phyloP scores from a whole-genome alignment of 1,284 basidiomycete species.

The Ceratobasidium sp. region DNA sequence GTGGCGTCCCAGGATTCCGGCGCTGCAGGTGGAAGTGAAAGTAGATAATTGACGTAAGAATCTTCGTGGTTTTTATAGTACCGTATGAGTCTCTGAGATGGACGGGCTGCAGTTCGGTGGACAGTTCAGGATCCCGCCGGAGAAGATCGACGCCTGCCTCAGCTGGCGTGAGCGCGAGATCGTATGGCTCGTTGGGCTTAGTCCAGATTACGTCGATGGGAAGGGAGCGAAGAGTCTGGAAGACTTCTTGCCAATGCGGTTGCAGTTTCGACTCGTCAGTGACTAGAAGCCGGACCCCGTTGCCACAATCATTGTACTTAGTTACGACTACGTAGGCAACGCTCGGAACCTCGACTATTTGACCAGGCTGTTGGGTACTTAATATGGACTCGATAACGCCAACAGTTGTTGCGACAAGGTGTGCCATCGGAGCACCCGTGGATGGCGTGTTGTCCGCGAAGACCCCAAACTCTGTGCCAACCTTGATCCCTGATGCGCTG shows the following conservation, averaged over 20 bases:
- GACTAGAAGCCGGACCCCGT: slow-evolving; percentile 19
- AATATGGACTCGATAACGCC: not conserved
- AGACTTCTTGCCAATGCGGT: slow-evolving; percentile 4
- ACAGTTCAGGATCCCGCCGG: not conserved
- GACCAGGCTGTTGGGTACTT: not conserved
- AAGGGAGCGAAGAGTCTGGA: not conserved
- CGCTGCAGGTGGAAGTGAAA: slow-evolving; percentile 41
- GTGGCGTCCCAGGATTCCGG: slow-evolving; percentile 8
- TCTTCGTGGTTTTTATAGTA: not conserved
- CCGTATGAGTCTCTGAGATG: not conserved
- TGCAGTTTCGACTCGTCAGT: slow-evolving; percentile 7
- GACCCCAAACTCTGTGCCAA: slow-evolving; percentile 36
- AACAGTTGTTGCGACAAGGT: slow-evolving; percentile 21
- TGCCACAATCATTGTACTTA: slow-evolving; percentile 17
- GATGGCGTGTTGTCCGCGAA: slow-evolving; percentile 3
- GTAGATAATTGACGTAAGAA: slow-evolving; percentile 7
- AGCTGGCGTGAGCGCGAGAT: not conserved
- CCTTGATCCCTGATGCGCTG: slow-evolving; percentile 17
- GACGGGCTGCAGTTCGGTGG: slow-evolving; percentile 1
- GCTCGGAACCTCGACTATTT: not conserved
- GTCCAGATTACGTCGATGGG: slow-evolving; percentile 2
- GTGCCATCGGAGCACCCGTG: not conserved
- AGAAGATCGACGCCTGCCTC: slow-evolving; percentile 2
- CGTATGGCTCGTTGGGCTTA: slow-evolving; percentile 17
- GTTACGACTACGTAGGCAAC: slow-evolving; percentile 30